Conservation (phyloP, 352 stramenopile genomes). For the Globisporangium rhizosaccharum region DNA sequence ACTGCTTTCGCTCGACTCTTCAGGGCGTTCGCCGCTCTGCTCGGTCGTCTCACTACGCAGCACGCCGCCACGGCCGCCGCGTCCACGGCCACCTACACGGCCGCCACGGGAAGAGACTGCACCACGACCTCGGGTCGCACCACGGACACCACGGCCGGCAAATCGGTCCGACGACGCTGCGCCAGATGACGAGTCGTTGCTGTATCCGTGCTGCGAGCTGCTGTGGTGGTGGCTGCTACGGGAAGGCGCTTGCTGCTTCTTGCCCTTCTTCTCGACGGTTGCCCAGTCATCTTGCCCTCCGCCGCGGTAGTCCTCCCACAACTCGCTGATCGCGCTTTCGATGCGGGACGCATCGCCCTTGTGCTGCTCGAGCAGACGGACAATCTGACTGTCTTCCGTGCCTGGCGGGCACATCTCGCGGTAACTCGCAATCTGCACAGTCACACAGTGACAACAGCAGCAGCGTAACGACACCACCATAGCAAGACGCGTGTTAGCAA, state of each 20-base stretch:
- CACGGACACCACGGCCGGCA: slow-evolving; percentile 26
- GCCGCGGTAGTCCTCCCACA: slow-evolving; percentile 79
- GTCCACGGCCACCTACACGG: slow-evolving; percentile 36
- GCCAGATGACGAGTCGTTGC: slow-evolving; percentile 14
- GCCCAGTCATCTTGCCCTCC: slow-evolving; percentile 65
- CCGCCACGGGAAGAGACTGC: slow-evolving; percentile 36
- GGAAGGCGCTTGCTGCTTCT: slow-evolving; percentile 33
- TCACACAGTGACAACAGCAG: neutral
- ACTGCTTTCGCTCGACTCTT: slow-evolving; percentile 42
- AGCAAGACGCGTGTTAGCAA: neutral
- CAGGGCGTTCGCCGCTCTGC: slow-evolving; percentile 29
- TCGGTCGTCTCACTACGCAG: slow-evolving; percentile 20
- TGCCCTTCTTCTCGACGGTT: slow-evolving; percentile 72
- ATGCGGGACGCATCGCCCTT: slow-evolving; percentile 71
- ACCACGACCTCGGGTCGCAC: slow-evolving; percentile 46
- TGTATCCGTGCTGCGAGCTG: slow-evolving; percentile 9
- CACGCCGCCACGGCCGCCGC: slow-evolving; percentile 30
- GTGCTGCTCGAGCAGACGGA: slow-evolving; percentile 58
- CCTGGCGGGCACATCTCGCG: slow-evolving; percentile 77
- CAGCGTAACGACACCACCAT: neutral
- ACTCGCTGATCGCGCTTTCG: slow-evolving; percentile 69
- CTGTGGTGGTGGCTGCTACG: slow-evolving; percentile 31
- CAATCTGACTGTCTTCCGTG: slow-evolving; percentile 71
- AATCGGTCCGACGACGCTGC: slow-evolving; percentile 21
- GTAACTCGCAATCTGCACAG: slow-evolving; percentile 60